A percentile compares a stretch with the other conserved stretches of the same genome.
Evolutionary conservation across 129 eudicot genomes (phyloP).

Genomic region (Flaveria sonorensis): DNA sequence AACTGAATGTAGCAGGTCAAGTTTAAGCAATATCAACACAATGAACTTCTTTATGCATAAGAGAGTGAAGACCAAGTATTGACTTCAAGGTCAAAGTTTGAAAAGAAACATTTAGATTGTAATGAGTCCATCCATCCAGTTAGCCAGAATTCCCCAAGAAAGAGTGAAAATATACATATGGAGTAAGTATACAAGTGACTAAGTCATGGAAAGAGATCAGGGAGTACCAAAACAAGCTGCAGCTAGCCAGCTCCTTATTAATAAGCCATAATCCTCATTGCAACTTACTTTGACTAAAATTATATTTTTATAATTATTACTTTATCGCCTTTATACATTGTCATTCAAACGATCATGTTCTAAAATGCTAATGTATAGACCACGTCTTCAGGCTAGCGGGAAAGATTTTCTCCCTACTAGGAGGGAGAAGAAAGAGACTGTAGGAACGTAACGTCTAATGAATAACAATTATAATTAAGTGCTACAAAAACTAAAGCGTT

Average conservation of each 20-base stretch:
- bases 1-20: neutral
- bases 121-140: neutral
- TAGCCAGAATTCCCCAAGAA: neutral
- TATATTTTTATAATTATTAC: neutral
- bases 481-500: neutral
- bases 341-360: neutral
- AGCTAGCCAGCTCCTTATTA: neutral
- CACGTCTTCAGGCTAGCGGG: neutral
- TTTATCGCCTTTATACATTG: neutral
- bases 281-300: neutral
- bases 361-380: neutral
- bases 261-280: neutral
- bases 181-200: neutral
- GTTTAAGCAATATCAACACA: constrained; percentile 6
- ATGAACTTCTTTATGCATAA: neutral
- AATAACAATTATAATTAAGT: neutral
- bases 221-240: neutral
- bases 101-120: neutral
- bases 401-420: neutral
- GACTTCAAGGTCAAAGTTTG: neutral
- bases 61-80: neutral
- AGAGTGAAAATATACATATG: neutral
- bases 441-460: neutral
- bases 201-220: neutral
- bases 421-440: neutral